Conservation (phyloP, 208 protist genomes). For the Leishmania tropica region DNA sequence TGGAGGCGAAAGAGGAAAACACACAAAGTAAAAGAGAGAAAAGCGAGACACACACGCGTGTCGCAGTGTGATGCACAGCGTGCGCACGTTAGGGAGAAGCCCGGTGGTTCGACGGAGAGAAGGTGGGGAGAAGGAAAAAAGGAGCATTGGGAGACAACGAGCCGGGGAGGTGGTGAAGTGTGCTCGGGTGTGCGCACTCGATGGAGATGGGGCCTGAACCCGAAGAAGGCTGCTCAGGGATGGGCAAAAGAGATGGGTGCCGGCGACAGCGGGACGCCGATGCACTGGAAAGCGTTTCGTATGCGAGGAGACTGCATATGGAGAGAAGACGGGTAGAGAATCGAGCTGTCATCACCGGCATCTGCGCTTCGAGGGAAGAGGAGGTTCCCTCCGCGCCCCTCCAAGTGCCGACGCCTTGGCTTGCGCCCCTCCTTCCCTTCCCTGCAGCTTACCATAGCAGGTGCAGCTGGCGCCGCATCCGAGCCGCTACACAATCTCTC, state of each 20-base stretch:
- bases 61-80: not conserved
- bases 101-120: not conserved
- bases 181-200: not conserved
- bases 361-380: not conserved
- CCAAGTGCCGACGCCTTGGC: too few relatives aligned
- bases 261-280: not conserved
- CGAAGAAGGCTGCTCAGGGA: not conserved
- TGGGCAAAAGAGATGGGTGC: not conserved
- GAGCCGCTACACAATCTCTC: constrained; percentile 7
- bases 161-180: not conserved
- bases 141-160: not conserved
- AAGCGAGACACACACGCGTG: not conserved
- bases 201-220: not conserved
- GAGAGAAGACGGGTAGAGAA: not conserved
- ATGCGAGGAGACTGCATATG: not conserved
- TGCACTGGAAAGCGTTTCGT: not conserved
- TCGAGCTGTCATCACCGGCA: not conserved
- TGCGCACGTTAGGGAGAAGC: not conserved
- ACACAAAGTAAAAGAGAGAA: not conserved
- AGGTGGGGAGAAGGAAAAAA: not conserved
- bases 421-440: not conserved
- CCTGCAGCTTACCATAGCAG: not conserved
- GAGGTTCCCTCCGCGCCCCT: not conserved
- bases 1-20: not conserved
- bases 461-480: constrained; percentile 2